A percentile compares a stretch with the other conserved stretches of the same genome.
These are phyloP conservation scores for Podaxis sp. DNA, from an alignment of 768 basidiomycete species.

Conservation along the genomic window DNA sequence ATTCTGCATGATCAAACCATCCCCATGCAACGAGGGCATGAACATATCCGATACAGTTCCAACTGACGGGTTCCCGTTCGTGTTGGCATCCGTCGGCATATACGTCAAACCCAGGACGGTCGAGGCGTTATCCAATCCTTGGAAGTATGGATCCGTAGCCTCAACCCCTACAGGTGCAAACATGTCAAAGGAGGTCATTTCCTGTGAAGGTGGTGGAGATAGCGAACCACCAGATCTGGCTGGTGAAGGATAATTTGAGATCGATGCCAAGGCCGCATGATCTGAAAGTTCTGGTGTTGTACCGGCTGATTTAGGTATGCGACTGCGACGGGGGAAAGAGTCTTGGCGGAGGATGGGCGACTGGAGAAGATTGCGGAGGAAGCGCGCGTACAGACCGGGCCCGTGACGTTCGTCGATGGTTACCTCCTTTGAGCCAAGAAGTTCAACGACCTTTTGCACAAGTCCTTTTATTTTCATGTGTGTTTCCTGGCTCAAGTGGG, in stretches of 20 bases:
- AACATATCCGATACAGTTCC: constrained; percentile 39
- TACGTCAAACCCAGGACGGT: constrained; percentile 22
- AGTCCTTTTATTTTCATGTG: constrained; percentile 60
- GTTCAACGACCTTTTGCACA: constrained; percentile 66
- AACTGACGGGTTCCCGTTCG: not conserved
- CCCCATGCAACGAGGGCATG: constrained; percentile 55
- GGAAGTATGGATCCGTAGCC: constrained; percentile 14
- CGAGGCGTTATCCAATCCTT: constrained; percentile 20
- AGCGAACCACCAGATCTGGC: constrained; percentile 34
- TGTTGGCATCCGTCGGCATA: constrained; percentile 22
- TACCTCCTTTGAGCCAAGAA: constrained; percentile 68
- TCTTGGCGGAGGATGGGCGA: constrained; percentile 15
- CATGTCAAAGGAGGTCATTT: constrained; percentile 46
- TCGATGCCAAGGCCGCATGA: constrained; percentile 13
- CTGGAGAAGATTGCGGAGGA: constrained; percentile 66
- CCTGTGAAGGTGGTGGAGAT: constrained; percentile 45
- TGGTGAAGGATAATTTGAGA: constrained; percentile 38
- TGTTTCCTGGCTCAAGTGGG: constrained; percentile 56
- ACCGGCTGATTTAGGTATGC: constrained; percentile 13
- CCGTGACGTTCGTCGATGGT: constrained; percentile 82
- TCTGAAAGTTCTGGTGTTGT: constrained; percentile 12
- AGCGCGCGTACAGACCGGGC: constrained; percentile 77
- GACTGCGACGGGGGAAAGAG: constrained; percentile 16
- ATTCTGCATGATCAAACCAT: constrained; percentile 59
- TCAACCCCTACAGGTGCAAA: constrained; percentile 31